A percentile compares a stretch with the other conserved stretches of the same genome.
Evolutionary conservation across 2,329 filamentous ascomycete species (phyloP).

Genomic region (Aspergillus luchuensis): DNA sequence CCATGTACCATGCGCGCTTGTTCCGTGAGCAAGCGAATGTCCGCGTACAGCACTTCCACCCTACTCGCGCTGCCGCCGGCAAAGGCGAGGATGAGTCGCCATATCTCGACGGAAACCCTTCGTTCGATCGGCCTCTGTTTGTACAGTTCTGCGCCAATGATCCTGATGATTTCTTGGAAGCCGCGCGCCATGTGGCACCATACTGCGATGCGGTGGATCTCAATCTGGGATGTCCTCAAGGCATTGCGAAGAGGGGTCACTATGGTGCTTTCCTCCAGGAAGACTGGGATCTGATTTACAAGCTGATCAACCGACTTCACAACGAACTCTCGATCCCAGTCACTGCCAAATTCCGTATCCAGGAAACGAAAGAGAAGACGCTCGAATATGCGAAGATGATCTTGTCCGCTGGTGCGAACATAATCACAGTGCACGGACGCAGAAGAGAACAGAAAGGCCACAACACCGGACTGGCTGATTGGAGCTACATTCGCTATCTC

Average conservation of each 20-base stretch:
- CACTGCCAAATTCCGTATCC: slow-evolving; percentile 90
- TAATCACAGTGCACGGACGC: slow-evolving; percentile 89
- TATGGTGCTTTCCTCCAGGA: slow-evolving; percentile 97
- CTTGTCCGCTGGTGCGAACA: slow-evolving; percentile 82
- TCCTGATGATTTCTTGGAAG: slow-evolving; percentile 54
- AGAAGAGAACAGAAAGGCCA: slow-evolving; percentile 93
- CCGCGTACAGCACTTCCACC: slow-evolving; percentile 78
- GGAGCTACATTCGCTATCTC: slow-evolving; percentile 79
- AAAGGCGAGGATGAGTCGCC: slow-evolving; percentile 31
- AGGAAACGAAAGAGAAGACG: slow-evolving; percentile 84
- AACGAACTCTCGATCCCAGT: slow-evolving; percentile 77
- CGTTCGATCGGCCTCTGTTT: slow-evolving; percentile 82
- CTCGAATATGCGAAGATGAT: slow-evolving; percentile 88
- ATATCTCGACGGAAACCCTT: slow-evolving; percentile 84
- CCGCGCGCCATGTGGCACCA: slow-evolving; percentile 75
- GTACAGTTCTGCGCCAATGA: slow-evolving; percentile 82
- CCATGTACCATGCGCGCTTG: slow-evolving; percentile 93
- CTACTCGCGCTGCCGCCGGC: slow-evolving; percentile 48
- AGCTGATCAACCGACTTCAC: slow-evolving; percentile 82
- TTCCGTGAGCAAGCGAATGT: slow-evolving; percentile 78
- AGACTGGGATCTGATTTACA: slow-evolving; percentile 78
- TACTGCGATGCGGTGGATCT: slow-evolving; percentile 95
- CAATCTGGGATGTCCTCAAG: slow-evolving; percentile 94
- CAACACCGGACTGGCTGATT: slow-evolving; percentile 89
- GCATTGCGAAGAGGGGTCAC: slow-evolving; percentile 85